A percentile compares a stretch with the other conserved stretches of the same genome.
phyloP scores from a whole-genome alignment of 1,284 basidiomycete genomes.

The Trametes versicolor region DNA sequence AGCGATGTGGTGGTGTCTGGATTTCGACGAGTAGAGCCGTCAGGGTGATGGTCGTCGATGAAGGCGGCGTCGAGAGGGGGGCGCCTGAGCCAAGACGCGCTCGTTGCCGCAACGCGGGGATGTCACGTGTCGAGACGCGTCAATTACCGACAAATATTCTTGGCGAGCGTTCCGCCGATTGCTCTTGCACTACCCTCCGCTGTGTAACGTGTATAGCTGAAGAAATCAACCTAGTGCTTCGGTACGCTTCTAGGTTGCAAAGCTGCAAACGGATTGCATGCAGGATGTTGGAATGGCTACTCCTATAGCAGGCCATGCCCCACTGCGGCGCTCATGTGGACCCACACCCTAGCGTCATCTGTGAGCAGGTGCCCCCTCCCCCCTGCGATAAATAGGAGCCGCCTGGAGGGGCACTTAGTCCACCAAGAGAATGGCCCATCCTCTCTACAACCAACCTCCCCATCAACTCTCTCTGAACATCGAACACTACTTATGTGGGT shows the following conservation, averaged over 20 bases:
- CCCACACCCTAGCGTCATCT: conserved; percentile 17
- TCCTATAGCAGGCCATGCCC: not conserved
- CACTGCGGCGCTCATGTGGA: conserved; percentile 7
- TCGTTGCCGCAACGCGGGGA: not conserved
- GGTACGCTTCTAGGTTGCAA: no score
- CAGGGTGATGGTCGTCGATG: not conserved
- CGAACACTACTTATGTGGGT: conserved; percentile 41
- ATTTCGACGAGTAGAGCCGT: not conserved
- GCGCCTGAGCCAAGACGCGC: not conserved
- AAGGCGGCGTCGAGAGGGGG: no score
- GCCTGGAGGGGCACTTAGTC: no score
- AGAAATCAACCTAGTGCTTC: no score
- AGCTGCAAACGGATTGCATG: no score
- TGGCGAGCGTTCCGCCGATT: no score
- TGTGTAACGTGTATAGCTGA: no score
- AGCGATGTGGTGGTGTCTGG: not conserved
- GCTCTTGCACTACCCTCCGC: no score
- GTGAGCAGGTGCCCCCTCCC: conserved; percentile 1
- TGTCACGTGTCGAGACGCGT: not conserved
- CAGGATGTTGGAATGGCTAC: not conserved
- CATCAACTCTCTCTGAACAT: not conserved
- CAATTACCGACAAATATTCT: no score
- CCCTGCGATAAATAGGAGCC: not conserved
- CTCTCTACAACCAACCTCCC: not conserved
- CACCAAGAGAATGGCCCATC: not conserved